Conservation (phyloP, 192 early-diverging fungal species). For the Coemansia sp. region DNA sequence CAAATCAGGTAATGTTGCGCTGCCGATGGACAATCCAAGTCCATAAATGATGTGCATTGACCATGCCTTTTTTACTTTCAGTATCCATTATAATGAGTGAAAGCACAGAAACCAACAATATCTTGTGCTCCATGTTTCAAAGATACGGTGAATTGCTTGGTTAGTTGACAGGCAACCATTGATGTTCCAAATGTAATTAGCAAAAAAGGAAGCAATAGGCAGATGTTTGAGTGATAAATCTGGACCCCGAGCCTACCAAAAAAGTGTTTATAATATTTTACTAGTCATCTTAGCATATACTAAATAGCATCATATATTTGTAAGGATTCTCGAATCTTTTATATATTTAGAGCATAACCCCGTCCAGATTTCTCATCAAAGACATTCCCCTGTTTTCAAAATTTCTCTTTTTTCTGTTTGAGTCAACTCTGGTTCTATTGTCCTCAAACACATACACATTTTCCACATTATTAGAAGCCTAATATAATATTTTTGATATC, state of each 20-base stretch:
- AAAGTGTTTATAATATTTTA: not conserved
- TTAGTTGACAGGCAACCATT: not conserved
- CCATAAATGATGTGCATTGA: too few relatives aligned
- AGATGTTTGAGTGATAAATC: too few relatives aligned
- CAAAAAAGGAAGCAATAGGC: too few relatives aligned
- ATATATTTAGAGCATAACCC: constrained; percentile 4
- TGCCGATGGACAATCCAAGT: too few relatives aligned
- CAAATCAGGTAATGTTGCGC: too few relatives aligned
- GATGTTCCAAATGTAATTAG: not conserved
- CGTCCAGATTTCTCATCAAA: not conserved
- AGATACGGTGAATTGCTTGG: not conserved
- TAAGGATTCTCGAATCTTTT: not conserved
- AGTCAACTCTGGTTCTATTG: not conserved
- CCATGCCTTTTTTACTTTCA: too few relatives aligned
- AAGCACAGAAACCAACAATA: too few relatives aligned
- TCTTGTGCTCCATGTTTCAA: not conserved
- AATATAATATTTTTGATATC: constrained; percentile 2
- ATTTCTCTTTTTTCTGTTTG: not conserved
- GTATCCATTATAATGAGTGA: too few relatives aligned
- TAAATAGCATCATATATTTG: not conserved
- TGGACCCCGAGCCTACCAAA: not conserved
- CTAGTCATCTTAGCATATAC: not conserved
- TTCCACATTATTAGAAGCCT: not conserved
- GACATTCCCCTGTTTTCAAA: not conserved
- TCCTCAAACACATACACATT: not conserved